Base-by-base conservation (phyloP, 1,139 yeast species). In the Yamadazyma songkhlaensis region DNA sequence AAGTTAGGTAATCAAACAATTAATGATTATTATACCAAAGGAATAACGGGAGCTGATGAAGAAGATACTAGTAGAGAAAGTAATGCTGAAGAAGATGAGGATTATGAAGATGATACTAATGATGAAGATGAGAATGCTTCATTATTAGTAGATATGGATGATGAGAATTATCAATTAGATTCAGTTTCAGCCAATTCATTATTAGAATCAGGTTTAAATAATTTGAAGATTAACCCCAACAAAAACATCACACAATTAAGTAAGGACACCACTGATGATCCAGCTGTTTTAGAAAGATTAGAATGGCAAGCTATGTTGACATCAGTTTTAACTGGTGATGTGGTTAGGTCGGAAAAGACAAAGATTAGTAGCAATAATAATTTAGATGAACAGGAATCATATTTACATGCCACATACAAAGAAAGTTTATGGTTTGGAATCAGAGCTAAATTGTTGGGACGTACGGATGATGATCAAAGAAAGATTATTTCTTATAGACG, bases 281-380 rank as follows among this genome's bases (percentile, higher is more conserved):
- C 86, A 2, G 74, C 76, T 15, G 80, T 87, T 14, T 59, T 81
- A 22, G 97, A 89, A 56, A 69, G 98, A 35, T 69, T 90, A 21
- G 97, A 90, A 62, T 92, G 98, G 98, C 97, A 92, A 58, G 79
- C 94, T 0, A 88, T 92, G 96, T 69, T 92, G 33, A 77, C 87
- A 3, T 77, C 92, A 4, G 98, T 92, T 2, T 72, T 92, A 28
- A 90, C 95, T 2, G 97, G 98, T 46, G 98, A 92, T 56, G 96
- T 92, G 34, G 89, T 92, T 14, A 76, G 83, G 29, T 84, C 95
- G 9, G 98, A 92, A 57, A 92, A 90, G 62, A 83, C 94, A 3
- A 84, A 90, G 53, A 72, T 92, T 37, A 81, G 79, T 29, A 60
- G 62, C 62, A 53, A 66, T 55, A 58, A 62, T 51, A 60, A 62